Conservation (phyloP, 305 asterid genomes). For the Euphrasia arctica region DNA sequence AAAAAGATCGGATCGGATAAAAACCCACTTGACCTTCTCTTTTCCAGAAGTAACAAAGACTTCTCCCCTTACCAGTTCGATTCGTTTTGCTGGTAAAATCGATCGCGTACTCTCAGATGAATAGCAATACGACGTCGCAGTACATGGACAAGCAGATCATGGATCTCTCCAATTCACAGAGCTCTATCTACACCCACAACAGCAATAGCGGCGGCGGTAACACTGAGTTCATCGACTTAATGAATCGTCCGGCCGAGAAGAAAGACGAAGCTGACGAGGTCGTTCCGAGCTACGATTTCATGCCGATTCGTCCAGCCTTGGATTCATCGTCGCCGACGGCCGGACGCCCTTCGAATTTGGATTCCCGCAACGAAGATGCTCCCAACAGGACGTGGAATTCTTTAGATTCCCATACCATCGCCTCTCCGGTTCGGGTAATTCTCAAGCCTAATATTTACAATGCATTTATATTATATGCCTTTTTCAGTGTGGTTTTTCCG, state of each 20-base stretch:
- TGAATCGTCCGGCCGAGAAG: slow-evolving; percentile 50
- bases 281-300: slow-evolving; percentile 58
- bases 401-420: slow-evolving; percentile 44
- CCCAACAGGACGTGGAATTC: slow-evolving; percentile 72
- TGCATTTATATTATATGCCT: neutral
- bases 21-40: neutral
- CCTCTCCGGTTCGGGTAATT: slow-evolving; percentile 56
- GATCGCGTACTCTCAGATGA: slow-evolving; percentile 48
- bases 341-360: slow-evolving; percentile 36
- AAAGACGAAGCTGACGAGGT: slow-evolving; percentile 35
- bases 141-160: slow-evolving; percentile 97
- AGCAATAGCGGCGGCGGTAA: slow-evolving; percentile 29
- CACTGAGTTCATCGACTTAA: slow-evolving; percentile 64
- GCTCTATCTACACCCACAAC: slow-evolving; percentile 19
- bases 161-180: slow-evolving; percentile 84
- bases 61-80: neutral
- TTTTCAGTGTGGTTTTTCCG: neutral
- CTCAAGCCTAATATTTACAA: slow-evolving; percentile 7
- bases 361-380: slow-evolving; percentile 40
- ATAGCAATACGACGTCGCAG: slow-evolving; percentile 50
- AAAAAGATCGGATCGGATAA: too few relatives aligned
- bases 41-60: slow-evolving; percentile 19
- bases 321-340: slow-evolving; percentile 37
- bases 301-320: slow-evolving; percentile 47
- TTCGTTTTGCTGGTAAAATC: neutral